These are phyloP conservation scores for Neurospora tetraspora DNA, from an alignment of 495 filamentous ascomycete genomes.

Conservation along the genomic window DNA sequence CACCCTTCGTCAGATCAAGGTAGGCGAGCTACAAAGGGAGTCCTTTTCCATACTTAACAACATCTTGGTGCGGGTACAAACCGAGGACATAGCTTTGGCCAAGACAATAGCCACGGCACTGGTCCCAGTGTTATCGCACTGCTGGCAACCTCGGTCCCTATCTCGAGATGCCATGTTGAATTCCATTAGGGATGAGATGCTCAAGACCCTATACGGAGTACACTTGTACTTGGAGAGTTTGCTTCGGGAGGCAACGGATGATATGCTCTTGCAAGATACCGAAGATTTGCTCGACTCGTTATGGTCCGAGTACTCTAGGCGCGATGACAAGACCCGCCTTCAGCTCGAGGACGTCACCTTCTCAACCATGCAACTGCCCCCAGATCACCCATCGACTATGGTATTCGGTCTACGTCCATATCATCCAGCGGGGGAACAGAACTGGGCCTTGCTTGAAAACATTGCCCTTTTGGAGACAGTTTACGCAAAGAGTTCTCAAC, in stretches of 20 bases:
- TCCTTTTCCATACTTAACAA: conserved; percentile 69
- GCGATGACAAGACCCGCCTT: conserved; percentile 60
- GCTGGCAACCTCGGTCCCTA: conserved; percentile 62
- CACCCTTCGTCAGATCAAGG: conserved; percentile 41
- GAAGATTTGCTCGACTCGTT: conserved; percentile 52
- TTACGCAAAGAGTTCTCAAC: conserved; percentile 24
- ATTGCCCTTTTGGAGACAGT: conserved; percentile 40
- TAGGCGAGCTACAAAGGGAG: conserved; percentile 54
- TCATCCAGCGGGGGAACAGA: conserved; percentile 36
- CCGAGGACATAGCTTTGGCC: conserved; percentile 56
- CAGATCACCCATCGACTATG: conserved; percentile 21
- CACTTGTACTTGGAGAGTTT: conserved; percentile 46
- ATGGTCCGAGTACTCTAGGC: conserved; percentile 60
- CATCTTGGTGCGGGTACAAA: conserved; percentile 52
- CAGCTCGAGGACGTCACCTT: conserved; percentile 68
- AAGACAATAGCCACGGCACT: conserved; percentile 46
- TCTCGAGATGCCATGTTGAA: conserved; percentile 61
- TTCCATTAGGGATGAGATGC: conserved; percentile 47
- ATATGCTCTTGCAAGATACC: conserved; percentile 22
- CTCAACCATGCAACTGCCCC: conserved; percentile 24
- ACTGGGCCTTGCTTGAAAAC: conserved; percentile 44
- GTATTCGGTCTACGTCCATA: conserved; percentile 41
- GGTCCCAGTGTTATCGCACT: conserved; percentile 57
- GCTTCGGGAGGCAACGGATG: conserved; percentile 19
- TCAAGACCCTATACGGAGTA: conserved; percentile 58